Evolutionary conservation across 345 rosid genomes (phyloP).

Genomic region (Acer campestre): DNA sequence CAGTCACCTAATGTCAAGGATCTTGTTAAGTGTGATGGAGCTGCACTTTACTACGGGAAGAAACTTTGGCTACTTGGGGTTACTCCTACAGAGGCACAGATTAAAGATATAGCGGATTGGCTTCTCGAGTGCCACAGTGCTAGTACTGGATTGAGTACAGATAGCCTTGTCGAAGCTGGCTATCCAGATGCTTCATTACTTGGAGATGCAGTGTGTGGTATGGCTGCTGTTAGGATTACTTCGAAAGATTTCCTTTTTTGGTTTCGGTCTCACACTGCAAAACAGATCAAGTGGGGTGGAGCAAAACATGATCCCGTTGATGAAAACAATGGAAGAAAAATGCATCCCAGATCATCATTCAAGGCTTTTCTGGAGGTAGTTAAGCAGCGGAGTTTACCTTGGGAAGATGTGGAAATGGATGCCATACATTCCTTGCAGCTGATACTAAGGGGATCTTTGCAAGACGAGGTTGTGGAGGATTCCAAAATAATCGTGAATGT

Average conservation of each 20-base stretch:
- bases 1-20: slow-evolving; percentile 85
- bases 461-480: slow-evolving; percentile 46
- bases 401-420: slow-evolving; percentile 92
- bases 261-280: slow-evolving; percentile 82
- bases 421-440: slow-evolving; percentile 86
- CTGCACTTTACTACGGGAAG: slow-evolving; percentile 65
- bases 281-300: slow-evolving; percentile 91
- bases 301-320: slow-evolving; percentile 74
- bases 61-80: slow-evolving; percentile 72
- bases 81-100: slow-evolving; percentile 70
- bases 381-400: slow-evolving; percentile 63
- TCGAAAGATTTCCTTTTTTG: slow-evolving; percentile 77
- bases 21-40: slow-evolving; percentile 86
- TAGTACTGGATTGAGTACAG: slow-evolving; percentile 74
- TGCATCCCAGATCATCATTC: slow-evolving; percentile 91
- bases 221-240: slow-evolving; percentile 64
- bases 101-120: slow-evolving; percentile 70
- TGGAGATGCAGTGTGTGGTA: slow-evolving; percentile 73
- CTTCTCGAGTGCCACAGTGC: slow-evolving; percentile 59
- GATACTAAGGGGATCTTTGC: slow-evolving; percentile 71
- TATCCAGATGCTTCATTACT: slow-evolving; percentile 70
- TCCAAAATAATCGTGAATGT: slow-evolving; percentile 52
- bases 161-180: slow-evolving; percentile 85
- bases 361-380: slow-evolving; percentile 86
- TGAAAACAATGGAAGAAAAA: slow-evolving; percentile 65